Conservation (phyloP, 2,329 filamentous ascomycete species). For the Botrytis squamosa region DNA sequence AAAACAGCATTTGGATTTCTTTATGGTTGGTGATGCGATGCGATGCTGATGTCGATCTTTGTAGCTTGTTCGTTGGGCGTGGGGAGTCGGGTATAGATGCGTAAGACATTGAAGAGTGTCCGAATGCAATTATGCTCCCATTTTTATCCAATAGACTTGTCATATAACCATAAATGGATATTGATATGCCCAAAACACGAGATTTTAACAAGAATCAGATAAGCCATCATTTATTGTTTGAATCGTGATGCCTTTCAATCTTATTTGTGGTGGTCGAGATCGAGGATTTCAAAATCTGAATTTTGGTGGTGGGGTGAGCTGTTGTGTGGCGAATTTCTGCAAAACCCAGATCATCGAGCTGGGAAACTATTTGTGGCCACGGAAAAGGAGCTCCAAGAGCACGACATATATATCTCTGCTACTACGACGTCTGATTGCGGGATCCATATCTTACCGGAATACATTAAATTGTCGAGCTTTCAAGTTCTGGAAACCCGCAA, state of each 20-base stretch:
- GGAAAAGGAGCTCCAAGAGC: neutral
- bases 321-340: neutral
- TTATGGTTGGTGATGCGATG: neutral
- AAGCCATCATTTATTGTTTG: neutral
- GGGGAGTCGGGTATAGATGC: neutral
- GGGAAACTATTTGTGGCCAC: neutral
- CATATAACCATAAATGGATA: neutral
- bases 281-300: neutral
- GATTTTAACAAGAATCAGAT: neutral
- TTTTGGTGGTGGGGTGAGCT: neutral
- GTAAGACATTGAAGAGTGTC: neutral
- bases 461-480: neutral
- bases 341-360: neutral
- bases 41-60: neutral
- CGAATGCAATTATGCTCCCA: neutral
- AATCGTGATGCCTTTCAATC: neutral
- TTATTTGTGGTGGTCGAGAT: neutral
- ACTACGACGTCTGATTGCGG: neutral
- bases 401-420: neutral
- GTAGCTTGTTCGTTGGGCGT: neutral
- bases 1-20: neutral
- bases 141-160: neutral
- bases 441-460: neutral
- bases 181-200: neutral
- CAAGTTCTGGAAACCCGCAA: neutral